phyloP scores from a whole-genome alignment of 1,284 basidiomycete genomes.

The Apiotrichum porosum region DNA sequence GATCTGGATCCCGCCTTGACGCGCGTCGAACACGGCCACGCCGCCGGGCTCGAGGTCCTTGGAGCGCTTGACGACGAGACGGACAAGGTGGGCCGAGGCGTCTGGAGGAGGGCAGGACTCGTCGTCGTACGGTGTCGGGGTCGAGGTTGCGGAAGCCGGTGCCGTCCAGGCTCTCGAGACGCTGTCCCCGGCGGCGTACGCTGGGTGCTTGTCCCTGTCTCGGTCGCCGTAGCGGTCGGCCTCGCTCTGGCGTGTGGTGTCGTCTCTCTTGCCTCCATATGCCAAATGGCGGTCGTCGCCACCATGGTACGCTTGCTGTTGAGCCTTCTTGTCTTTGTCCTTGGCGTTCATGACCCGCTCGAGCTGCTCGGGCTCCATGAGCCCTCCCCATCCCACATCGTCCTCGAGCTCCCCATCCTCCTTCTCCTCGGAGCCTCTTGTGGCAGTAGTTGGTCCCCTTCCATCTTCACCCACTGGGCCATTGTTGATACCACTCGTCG shows the following conservation, averaged over 20 bases:
- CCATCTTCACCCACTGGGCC: too few relatives aligned
- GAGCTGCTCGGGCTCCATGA: conserved; percentile 41
- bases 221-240: neutral
- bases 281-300: neutral
- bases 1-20: conserved; percentile 38
- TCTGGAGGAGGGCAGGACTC: neutral
- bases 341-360: conserved; percentile 17
- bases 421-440: conserved; percentile 3
- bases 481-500: neutral
- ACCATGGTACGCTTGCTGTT: neutral
- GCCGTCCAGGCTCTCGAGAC: too few relatives aligned
- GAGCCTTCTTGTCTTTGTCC: neutral
- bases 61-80: conserved; percentile 37
- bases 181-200: too few relatives aligned
- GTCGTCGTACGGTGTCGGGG: neutral
- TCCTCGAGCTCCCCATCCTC: conserved; percentile 45
- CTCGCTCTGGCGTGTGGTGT: neutral
- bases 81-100: conserved; percentile 27
- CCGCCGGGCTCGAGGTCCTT: conserved; percentile 18
- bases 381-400: conserved; percentile 44
- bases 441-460: too few relatives aligned
- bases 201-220: neutral
- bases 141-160: too few relatives aligned
- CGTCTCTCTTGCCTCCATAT: neutral
- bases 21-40: conserved; percentile 42